phyloP scores from a whole-genome alignment of 768 basidiomycete genomes.

The Lyophyllum decastes region DNA sequence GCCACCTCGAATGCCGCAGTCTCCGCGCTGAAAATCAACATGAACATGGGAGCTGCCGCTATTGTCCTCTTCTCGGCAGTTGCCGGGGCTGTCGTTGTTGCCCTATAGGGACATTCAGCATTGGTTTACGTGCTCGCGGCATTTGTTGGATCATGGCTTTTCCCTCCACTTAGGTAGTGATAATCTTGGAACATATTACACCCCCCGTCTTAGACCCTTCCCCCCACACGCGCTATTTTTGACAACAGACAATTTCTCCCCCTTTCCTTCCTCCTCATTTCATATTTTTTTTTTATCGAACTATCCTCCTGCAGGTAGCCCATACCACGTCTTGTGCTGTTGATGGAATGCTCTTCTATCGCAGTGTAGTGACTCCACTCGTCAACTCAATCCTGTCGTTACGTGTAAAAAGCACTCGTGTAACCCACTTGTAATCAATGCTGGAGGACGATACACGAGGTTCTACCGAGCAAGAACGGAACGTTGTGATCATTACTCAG shows the following conservation, averaged over 20 bases:
- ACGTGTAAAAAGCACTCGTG: slow-evolving; percentile 16
- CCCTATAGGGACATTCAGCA: slow-evolving; percentile 18
- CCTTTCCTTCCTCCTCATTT: neutral
- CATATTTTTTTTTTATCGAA: neutral
- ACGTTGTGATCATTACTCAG: no score
- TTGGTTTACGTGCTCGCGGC: neutral
- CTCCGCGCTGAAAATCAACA: slow-evolving; percentile 29
- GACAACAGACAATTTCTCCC: neutral
- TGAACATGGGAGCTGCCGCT: slow-evolving; percentile 32
- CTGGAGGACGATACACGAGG: neutral
- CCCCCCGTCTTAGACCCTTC: neutral
- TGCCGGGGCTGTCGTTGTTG: slow-evolving; percentile 48
- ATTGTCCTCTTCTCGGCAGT: slow-evolving; percentile 43
- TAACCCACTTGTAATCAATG: neutral
- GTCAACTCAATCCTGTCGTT: slow-evolving; percentile 26
- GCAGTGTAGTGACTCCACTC: slow-evolving; percentile 25
- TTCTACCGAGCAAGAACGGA: no score
- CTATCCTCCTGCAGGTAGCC: neutral
- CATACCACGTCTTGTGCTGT: neutral
- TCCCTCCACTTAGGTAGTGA: neutral
- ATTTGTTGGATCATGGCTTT: neutral
- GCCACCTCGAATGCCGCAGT: slow-evolving; percentile 27
- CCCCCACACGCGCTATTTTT: neutral
- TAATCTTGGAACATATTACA: neutral
- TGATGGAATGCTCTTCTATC: slow-evolving; percentile 5